A percentile compares a stretch with the other conserved stretches of the same genome.
Conservation (phyloP, 768 basidiomycete genomes). For the Imleria badia region DNA sequence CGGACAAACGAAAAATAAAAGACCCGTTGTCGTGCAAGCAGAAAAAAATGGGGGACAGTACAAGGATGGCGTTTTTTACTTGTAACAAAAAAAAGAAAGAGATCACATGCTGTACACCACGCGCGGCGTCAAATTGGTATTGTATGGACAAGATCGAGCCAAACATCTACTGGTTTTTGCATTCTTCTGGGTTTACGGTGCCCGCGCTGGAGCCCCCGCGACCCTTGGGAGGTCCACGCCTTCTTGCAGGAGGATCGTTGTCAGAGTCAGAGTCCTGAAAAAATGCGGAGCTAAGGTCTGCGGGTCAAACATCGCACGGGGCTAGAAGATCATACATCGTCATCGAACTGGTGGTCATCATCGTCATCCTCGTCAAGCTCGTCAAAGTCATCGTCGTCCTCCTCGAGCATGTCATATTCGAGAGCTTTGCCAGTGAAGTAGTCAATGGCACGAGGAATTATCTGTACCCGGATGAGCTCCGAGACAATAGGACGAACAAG, state of each 20-base stretch:
- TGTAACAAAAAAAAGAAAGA: slow-evolving; percentile 9
- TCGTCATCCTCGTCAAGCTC: slow-evolving; percentile 53
- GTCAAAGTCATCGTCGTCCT: slow-evolving; percentile 61
- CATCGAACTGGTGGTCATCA: slow-evolving; percentile 48
- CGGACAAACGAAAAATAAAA: not conserved
- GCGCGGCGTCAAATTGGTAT: slow-evolving; percentile 19
- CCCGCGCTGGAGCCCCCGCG: slow-evolving; percentile 44
- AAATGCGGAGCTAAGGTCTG: slow-evolving; percentile 17
- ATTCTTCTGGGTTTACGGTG: slow-evolving; percentile 71
- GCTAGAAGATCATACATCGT: slow-evolving; percentile 46
- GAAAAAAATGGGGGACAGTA: slow-evolving; percentile 3
- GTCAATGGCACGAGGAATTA: slow-evolving; percentile 94
- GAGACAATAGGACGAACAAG: not conserved
- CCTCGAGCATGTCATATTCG: slow-evolving; percentile 60
- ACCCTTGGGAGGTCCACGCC: slow-evolving; percentile 59
- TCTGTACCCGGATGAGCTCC: slow-evolving; percentile 42
- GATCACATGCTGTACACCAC: slow-evolving; percentile 14
- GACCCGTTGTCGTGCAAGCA: not conserved
- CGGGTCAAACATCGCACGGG: slow-evolving; percentile 14
- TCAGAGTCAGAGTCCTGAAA: slow-evolving; percentile 70
- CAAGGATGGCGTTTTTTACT: slow-evolving; percentile 18
- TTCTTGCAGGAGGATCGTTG: slow-evolving; percentile 54
- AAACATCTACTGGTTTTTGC: slow-evolving; percentile 78
- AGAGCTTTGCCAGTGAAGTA: slow-evolving; percentile 98
- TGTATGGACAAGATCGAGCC: slow-evolving; percentile 8